Conservation (phyloP, 768 basidiomycete genomes). For the Collybia mongolica region DNA sequence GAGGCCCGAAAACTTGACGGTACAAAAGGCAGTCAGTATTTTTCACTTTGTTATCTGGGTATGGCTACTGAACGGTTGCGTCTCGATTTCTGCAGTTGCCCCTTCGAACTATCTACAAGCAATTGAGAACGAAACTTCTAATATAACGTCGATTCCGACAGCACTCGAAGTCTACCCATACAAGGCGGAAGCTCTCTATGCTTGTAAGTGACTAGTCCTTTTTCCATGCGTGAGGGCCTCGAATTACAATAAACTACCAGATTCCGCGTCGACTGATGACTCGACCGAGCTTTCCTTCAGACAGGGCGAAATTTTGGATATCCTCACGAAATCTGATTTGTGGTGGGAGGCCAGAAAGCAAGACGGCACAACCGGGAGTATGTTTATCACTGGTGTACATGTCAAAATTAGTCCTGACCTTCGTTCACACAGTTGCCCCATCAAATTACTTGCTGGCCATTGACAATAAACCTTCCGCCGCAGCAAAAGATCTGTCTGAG, state of each 20-base stretch:
- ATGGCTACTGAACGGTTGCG: no score
- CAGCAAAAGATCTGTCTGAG: no score
- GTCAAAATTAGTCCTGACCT: no score
- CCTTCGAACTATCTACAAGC: no score
- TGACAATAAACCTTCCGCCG: no score
- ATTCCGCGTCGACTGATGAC: conserved; percentile 72
- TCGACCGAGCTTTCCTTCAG: conserved; percentile 81
- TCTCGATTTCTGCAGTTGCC: no score
- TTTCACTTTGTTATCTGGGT: not conserved
- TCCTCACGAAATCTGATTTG: conserved; percentile 71
- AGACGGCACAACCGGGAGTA: conserved; percentile 65
- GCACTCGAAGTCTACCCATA: no score
- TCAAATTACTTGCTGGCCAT: conserved; percentile 32
- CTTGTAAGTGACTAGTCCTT: no score
- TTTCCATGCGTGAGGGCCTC: no score
- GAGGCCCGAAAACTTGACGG: conserved; percentile 68
- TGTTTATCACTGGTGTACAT: conserved; percentile 17
- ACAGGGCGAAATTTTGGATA: conserved; percentile 81
- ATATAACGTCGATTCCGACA: no score
- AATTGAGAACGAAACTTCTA: no score
- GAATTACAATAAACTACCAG: conserved; percentile 29
- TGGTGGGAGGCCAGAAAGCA: conserved; percentile 79
- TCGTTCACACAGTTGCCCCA: conserved; percentile 27
- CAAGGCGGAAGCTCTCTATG: no score
- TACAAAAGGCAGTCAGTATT: conserved; percentile 56